phyloP scores from a whole-genome alignment of 1,284 basidiomycete genomes.

The Phlebopus sp. region DNA sequence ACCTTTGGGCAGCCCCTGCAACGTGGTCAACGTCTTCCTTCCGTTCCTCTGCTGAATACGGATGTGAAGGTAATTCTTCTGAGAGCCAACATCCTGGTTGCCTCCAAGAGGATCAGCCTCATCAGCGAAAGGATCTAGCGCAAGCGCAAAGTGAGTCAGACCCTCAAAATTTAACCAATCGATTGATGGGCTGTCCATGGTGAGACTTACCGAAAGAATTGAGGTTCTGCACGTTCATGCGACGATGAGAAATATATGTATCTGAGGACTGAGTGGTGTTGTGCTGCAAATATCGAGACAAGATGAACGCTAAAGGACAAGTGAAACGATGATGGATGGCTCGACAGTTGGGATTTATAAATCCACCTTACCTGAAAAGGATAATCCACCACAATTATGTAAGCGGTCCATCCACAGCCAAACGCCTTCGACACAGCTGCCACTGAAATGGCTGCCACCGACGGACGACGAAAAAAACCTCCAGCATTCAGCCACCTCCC shows the following conservation, averaged over 20 bases:
- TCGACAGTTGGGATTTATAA: constrained; percentile 26
- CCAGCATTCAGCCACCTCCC: constrained; percentile 72
- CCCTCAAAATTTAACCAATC: constrained; percentile 8
- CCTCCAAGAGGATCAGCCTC: constrained; percentile 78
- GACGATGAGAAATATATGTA: constrained; percentile 48
- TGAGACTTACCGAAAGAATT: constrained; percentile 65
- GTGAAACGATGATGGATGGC: constrained; percentile 5
- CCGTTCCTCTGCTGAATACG: constrained; percentile 99
- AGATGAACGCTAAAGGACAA: constrained; percentile 28
- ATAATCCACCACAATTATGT: constrained; percentile 22
- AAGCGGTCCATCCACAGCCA: constrained; percentile 14
- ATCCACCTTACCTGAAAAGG: constrained; percentile 16
- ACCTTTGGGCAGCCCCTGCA: constrained; percentile 96
- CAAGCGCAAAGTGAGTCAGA: constrained; percentile 10
- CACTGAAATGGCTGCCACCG: constrained; percentile 15
- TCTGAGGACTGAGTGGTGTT: constrained; percentile 48
- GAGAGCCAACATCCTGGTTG: constrained; percentile 77
- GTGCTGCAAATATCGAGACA: constrained; percentile 22
- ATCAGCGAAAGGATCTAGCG: constrained; percentile 90
- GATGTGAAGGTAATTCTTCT: constrained; percentile 89
- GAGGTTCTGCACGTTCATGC: constrained; percentile 92
- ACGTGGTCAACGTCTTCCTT: constrained; percentile 96
- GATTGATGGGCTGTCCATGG: constrained; percentile 31
- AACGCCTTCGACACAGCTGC: too few species aligned
- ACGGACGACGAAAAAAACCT: constrained; percentile 45